These are phyloP conservation scores for Leptographium radiaticola DNA, from an alignment of 2,329 filamentous ascomycete genomes.

Conservation along the genomic window DNA sequence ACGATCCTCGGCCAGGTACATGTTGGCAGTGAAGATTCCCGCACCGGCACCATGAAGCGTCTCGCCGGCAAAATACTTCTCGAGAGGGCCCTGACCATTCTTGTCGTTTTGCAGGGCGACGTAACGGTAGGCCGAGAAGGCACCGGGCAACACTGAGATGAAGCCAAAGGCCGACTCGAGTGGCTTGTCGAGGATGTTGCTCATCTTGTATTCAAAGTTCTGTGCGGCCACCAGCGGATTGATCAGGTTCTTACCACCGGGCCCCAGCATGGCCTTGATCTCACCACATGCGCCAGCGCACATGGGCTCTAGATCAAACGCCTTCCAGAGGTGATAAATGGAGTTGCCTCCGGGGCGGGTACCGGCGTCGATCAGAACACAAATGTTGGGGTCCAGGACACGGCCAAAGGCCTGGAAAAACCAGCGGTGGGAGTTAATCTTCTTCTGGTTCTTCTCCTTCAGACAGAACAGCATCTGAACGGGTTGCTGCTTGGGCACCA, in stretches of 20 bases:
- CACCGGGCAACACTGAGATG: slow-evolving; percentile 90
- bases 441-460: slow-evolving; percentile 99
- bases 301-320: slow-evolving; percentile 94
- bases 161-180: slow-evolving; percentile 96
- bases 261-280: slow-evolving; percentile 94
- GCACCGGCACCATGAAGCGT: slow-evolving; percentile 88
- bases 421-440: slow-evolving; percentile 99
- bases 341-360: slow-evolving; percentile 89
- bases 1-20: slow-evolving; percentile 97
- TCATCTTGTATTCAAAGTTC: slow-evolving; percentile 99
- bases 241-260: slow-evolving; percentile 70
- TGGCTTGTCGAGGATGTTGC: slow-evolving; percentile 96
- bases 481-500: slow-evolving; percentile 76
- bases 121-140: slow-evolving; percentile 96
- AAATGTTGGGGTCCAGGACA: slow-evolving; percentile 90
- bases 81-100: slow-evolving; percentile 78
- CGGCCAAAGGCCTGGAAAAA: slow-evolving; percentile 96
- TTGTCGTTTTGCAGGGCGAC: slow-evolving; percentile 94
- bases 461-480: slow-evolving; percentile 96
- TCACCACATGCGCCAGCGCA: slow-evolving; percentile 95
- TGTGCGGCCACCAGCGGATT: slow-evolving; percentile 93
- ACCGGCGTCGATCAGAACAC: slow-evolving; percentile 88
- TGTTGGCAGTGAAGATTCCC: slow-evolving; percentile 96
- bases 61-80: slow-evolving; percentile 95
- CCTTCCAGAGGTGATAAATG: slow-evolving; percentile 97